Base-by-base conservation (phyloP, 805 yeast genomes). In the Priceomyces melissophilus region DNA sequence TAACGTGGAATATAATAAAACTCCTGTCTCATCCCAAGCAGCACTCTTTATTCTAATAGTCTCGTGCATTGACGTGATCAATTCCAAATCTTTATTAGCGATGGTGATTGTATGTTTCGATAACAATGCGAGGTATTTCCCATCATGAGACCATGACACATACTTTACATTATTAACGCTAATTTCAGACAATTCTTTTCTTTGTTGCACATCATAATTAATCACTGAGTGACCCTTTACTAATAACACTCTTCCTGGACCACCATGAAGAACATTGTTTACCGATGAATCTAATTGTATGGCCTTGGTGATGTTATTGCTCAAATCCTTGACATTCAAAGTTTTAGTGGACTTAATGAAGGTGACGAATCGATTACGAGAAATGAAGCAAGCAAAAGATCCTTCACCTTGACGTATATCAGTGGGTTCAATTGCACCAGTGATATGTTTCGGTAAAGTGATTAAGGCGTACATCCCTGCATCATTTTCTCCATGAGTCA, bases 21-120 rank as follows among this genome's bases (percentile, higher is more conserved):
- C 96, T 39, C 91, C 91, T 37, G 86, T 72, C 53, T 89, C 96
- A 63, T 93, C 98, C 97, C 97, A 93, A 13, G 96, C 87, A 35
- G 96, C 97, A 68, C 95, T 82, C 71, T 93, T 93, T 57, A 93
- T 88, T 62, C 99, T 76, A 52, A 93, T 93, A 3, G 98, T 91
- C 71, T 93, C 99, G 61, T 89, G 97, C 79, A 89, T 76, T 2
- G 95, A 81, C 40, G 91, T 81, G 31, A 89, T 72, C 42, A 81
- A 67, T 58, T 87, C 89, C 53, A 91, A 75, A 48, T 79, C 83
- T 61, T 82, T 84, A 54, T 80, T 82, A 23, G 90, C 96, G 54
- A 93, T 81, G 10, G 96, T 85, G 54, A 93, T 86, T 14, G 93
- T 85, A 65, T 93, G 99, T 62, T 91, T 93, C 15, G 95, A 81